Conservation (phyloP, 306 rosid species). For the Ochetophila trinervis region DNA sequence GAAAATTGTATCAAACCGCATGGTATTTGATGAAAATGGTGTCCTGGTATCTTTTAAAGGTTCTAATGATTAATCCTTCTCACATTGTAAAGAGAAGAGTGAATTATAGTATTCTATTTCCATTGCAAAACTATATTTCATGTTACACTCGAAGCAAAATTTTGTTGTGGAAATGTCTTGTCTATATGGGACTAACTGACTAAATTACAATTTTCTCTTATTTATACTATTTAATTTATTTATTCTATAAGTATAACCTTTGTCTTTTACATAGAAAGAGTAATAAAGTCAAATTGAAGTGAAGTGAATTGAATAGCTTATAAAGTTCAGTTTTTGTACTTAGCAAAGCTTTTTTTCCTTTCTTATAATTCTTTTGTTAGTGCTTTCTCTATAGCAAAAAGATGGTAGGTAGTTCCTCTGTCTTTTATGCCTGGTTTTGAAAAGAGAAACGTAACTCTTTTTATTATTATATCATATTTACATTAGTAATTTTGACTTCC, state of each 20-base stretch:
- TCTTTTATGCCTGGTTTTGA: not conserved
- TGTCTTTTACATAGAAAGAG: not conserved
- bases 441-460: not conserved
- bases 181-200: not conserved
- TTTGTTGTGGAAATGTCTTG: not conserved
- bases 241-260: not conserved
- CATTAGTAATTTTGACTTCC: not conserved
- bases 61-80: constrained; percentile 21
- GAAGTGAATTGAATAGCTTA: too few species aligned
- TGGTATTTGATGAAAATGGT: constrained; percentile 67
- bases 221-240: not conserved
- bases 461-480: not conserved
- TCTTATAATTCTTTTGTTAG: too few species aligned
- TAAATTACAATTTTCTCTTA: not conserved
- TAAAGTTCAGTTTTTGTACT: too few species aligned
- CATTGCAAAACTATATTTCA: not conserved
- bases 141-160: not conserved
- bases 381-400: too few species aligned
- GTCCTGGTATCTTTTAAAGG: constrained; percentile 77
- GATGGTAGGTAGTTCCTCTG: not conserved
- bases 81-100: not conserved
- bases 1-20: constrained; percentile 77
- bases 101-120: not conserved
- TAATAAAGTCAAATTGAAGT: not conserved
- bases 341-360: too few species aligned